A percentile compares a stretch with the other conserved stretches of the same genome.
Conservation (phyloP, 1,139 yeast genomes). For the Pichia sp. region DNA sequence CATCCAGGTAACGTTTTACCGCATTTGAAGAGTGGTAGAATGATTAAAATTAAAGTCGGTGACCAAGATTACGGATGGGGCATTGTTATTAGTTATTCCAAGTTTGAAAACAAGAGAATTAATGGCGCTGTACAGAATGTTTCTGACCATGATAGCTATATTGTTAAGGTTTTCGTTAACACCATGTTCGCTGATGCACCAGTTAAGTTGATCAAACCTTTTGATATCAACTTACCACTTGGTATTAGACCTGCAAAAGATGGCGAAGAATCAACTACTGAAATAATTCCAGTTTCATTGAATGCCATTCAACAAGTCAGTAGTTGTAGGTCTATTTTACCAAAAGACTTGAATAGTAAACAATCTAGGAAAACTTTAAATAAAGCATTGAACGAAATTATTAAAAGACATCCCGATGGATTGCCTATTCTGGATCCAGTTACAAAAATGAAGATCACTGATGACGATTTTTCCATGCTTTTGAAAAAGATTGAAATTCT, state of each 20-base stretch:
- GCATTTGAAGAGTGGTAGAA: slow-evolving; percentile 84
- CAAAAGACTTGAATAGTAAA: slow-evolving; percentile 67
- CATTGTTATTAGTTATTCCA: slow-evolving; percentile 69
- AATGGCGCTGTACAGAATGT: slow-evolving; percentile 45
- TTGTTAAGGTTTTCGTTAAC: slow-evolving; percentile 78
- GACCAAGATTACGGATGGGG: slow-evolving; percentile 87
- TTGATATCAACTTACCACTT: slow-evolving; percentile 70
- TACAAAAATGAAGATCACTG: slow-evolving; percentile 82
- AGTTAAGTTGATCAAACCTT: slow-evolving; percentile 60
- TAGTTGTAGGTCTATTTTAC: slow-evolving; percentile 73
- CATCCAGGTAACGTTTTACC: slow-evolving; percentile 86
- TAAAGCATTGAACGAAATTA: slow-evolving; percentile 73
- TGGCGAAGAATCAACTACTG: slow-evolving; percentile 69
- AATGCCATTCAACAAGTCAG: slow-evolving; percentile 71
- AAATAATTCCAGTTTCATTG: slow-evolving; percentile 78
- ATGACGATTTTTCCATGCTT: slow-evolving; percentile 61
- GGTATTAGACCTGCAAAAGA: slow-evolving; percentile 80
- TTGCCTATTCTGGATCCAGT: slow-evolving; percentile 86
- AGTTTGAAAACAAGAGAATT: slow-evolving; percentile 42
- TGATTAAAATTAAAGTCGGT: slow-evolving; percentile 58
- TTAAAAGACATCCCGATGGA: slow-evolving; percentile 82
- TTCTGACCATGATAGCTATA: slow-evolving; percentile 79
- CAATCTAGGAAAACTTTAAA: slow-evolving; percentile 69
- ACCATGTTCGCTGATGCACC: slow-evolving; percentile 78
- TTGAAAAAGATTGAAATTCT: slow-evolving; percentile 75